A percentile compares a stretch with the other conserved stretches of the same genome.
Conservation (phyloP, 495 filamentous ascomycete genomes). For the Podospora didyma region DNA sequence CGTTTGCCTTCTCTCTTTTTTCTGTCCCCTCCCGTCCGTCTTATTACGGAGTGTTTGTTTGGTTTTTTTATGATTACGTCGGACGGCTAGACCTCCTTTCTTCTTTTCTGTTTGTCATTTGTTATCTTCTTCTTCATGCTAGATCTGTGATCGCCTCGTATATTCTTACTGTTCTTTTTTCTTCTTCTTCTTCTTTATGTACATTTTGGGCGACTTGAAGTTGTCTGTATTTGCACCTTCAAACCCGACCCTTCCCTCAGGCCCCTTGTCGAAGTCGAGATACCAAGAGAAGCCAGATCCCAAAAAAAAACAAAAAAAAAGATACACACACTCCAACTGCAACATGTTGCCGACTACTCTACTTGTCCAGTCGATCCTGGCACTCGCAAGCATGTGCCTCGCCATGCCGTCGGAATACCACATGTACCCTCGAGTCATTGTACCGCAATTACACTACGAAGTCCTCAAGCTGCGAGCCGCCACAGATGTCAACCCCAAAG, state of each 20-base stretch:
- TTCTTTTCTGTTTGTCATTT: background rate
- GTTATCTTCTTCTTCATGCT: background rate
- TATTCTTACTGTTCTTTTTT: too few relatives aligned
- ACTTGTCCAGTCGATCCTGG: slow-evolving; percentile 14
- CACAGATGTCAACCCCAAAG: slow-evolving; percentile 28
- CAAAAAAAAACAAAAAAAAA: background rate
- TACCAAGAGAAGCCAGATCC: background rate
- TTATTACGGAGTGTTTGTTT: background rate
- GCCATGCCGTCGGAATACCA: slow-evolving; percentile 14
- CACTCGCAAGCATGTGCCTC: slow-evolving; percentile 10
- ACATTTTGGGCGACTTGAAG: too few relatives aligned
- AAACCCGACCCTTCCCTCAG: too few relatives aligned
- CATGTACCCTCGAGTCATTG: slow-evolving; percentile 18
- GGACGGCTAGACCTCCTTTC: background rate
- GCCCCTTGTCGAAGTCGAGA: background rate
- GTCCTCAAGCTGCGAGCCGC: slow-evolving; percentile 33
- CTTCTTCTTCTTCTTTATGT: too few relatives aligned
- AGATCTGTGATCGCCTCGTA: background rate
- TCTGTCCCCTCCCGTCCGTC: background rate
- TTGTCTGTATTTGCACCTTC: too few relatives aligned
- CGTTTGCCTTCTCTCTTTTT: background rate
- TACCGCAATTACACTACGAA: slow-evolving; percentile 29
- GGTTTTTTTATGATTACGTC: background rate
- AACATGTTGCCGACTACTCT: slow-evolving; percentile 9
- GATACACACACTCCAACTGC: slow-evolving; percentile 11